Conservation (phyloP, 1,284 basidiomycete species). For the Afroboletus lepidellus region DNA sequence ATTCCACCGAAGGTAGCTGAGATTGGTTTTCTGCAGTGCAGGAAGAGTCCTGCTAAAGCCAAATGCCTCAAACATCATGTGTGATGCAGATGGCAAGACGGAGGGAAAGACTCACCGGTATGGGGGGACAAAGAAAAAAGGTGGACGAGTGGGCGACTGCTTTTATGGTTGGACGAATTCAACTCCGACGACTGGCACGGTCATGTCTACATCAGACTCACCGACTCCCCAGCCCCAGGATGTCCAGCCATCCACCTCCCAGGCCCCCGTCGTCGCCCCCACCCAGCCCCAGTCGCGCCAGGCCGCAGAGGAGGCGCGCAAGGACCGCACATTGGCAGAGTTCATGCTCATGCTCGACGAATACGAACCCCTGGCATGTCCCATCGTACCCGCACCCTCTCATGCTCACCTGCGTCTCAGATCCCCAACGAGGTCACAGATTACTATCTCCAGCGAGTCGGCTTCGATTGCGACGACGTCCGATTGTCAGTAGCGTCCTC, state of each 20-base stretch:
- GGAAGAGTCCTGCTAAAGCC: constrained; percentile 74
- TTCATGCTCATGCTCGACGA: constrained; percentile 96
- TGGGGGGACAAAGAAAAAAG: neutral
- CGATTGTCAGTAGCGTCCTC: constrained; percentile 61
- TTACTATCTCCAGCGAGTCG: constrained; percentile 94
- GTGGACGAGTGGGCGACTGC: neutral
- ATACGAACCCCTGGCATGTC: constrained; percentile 87
- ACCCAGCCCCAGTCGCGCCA: constrained; percentile 55
- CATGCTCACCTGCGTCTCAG: constrained; percentile 41
- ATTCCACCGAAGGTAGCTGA: constrained; percentile 60
- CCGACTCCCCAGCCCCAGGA: constrained; percentile 34
- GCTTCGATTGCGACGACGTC: constrained; percentile 95
- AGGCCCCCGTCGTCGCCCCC: constrained; percentile 11
- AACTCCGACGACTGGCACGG: constrained; percentile 31
- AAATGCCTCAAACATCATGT: constrained; percentile 90
- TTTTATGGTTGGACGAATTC: constrained; percentile 26
- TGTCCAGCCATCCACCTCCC: constrained; percentile 20
- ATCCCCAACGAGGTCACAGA: constrained; percentile 99
- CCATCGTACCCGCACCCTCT: neutral
- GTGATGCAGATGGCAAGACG: neutral
- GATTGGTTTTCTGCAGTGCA: constrained; percentile 57
- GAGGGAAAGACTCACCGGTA: constrained; percentile 14
- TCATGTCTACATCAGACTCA: constrained; percentile 35
- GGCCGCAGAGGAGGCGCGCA: constrained; percentile 79
- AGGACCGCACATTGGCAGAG: constrained; percentile 89